Evolutionary conservation across 129 eudicot species (phyloP).

Genomic region (Flaveria trinervia): DNA sequence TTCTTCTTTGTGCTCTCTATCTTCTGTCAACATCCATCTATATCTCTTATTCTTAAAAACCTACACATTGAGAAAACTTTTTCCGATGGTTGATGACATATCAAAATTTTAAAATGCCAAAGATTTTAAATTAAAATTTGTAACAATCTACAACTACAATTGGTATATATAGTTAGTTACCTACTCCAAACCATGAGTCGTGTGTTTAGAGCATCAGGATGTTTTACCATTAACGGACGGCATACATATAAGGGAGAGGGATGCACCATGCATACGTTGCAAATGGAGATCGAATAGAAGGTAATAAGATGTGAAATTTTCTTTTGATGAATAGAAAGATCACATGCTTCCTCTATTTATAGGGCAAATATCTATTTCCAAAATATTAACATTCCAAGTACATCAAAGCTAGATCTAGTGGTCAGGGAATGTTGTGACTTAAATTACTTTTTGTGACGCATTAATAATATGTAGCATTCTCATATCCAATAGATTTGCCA

Average conservation of each 20-base stretch:
- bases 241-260: too few species aligned
- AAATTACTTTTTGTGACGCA: background rate
- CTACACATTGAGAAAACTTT: background rate
- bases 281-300: background rate
- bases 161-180: too few species aligned
- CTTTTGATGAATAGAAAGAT: conserved; percentile 29
- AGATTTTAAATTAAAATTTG: too few species aligned
- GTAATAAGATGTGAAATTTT: conserved; percentile 16
- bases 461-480: background rate
- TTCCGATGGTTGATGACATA: too few species aligned
- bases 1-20: conserved; percentile 80
- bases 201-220: too few species aligned
- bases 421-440: conserved; percentile 11
- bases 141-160: too few species aligned
- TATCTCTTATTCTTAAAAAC: conserved; percentile 11
- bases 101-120: too few species aligned
- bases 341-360: conserved; percentile 31
- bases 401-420: conserved; percentile 12
- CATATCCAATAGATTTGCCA: background rate
- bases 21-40: conserved; percentile 68
- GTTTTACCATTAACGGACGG: too few species aligned
- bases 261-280: background rate
- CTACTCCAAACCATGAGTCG: too few species aligned
- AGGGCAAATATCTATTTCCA: background rate
- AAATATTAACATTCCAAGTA: background rate